Evolutionary conservation across 2,329 filamentous ascomycete genomes (phyloP).

Genomic region (Ophiobolus disseminans): DNA sequence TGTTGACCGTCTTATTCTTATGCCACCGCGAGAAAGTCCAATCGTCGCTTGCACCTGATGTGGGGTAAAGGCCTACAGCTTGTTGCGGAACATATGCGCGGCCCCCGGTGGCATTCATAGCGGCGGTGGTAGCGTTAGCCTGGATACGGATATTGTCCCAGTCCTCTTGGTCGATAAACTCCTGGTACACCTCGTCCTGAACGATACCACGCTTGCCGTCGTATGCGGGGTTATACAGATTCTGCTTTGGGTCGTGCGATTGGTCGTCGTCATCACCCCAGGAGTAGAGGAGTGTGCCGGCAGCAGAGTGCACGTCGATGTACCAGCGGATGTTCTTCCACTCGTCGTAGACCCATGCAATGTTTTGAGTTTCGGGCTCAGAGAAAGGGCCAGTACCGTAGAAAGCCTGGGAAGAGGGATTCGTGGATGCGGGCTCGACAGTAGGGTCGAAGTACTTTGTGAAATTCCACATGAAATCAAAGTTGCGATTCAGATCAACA

Average conservation of each 20-base stretch:
- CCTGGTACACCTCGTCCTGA: slow-evolving; percentile 59
- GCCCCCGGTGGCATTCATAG: slow-evolving; percentile 47
- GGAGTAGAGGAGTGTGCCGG: slow-evolving; percentile 61
- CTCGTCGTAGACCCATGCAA: slow-evolving; percentile 61
- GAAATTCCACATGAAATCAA: slow-evolving; percentile 65
- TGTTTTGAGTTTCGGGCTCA: slow-evolving; percentile 63
- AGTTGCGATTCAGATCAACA: slow-evolving; percentile 45
- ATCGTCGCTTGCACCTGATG: slow-evolving; percentile 48
- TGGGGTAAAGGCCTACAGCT: slow-evolving; percentile 49
- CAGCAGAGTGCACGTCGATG: slow-evolving; percentile 65
- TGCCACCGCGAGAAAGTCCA: slow-evolving; percentile 48
- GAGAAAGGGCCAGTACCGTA: slow-evolving; percentile 62
- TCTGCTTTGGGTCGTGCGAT: slow-evolving; percentile 55
- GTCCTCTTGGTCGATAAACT: slow-evolving; percentile 48
- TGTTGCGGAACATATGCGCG: slow-evolving; percentile 42
- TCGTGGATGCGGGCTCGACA: slow-evolving; percentile 50
- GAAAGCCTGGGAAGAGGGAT: slow-evolving; percentile 57
- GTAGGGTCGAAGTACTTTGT: slow-evolving; percentile 53
- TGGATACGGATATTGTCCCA: slow-evolving; percentile 41
- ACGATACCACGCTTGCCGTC: slow-evolving; percentile 60
- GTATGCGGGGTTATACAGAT: slow-evolving; percentile 60
- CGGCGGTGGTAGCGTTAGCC: slow-evolving; percentile 42
- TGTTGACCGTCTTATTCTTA: slow-evolving; percentile 45
- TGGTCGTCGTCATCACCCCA: slow-evolving; percentile 66
- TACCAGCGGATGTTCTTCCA: slow-evolving; percentile 63